phyloP scores from a whole-genome alignment of 345 rosid species.

The Capsella bursapastoris region DNA sequence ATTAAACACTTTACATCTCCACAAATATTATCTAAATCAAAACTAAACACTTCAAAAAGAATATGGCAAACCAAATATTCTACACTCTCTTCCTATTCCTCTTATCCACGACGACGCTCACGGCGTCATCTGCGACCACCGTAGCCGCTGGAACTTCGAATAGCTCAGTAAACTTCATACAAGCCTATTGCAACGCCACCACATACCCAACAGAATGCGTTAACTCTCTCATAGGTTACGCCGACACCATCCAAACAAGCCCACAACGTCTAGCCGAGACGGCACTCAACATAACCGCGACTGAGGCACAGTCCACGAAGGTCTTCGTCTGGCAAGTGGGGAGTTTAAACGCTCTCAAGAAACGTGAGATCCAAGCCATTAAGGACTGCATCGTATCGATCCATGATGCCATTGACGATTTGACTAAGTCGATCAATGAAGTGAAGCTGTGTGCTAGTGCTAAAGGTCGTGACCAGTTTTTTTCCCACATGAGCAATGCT shows the following conservation, averaged over 20 bases:
- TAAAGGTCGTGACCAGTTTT: slow-evolving; percentile 60
- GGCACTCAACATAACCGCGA: slow-evolving; percentile 68
- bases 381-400: slow-evolving; percentile 72
- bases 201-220: slow-evolving; percentile 68
- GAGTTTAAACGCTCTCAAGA: slow-evolving; percentile 56
- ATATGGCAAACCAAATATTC: slow-evolving; percentile 30
- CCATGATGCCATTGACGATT: slow-evolving; percentile 70
- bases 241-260: slow-evolving; percentile 61
- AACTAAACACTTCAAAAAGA: not conserved
- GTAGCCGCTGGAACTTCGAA: slow-evolving; percentile 23
- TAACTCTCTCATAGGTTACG: slow-evolving; percentile 60
- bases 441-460: slow-evolving; percentile 54
- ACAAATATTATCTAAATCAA: not conserved
- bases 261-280: slow-evolving; percentile 69
- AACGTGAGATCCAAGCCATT: slow-evolving; percentile 63
- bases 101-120: not conserved
- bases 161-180: slow-evolving; percentile 53
- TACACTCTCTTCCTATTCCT: slow-evolving; percentile 28
- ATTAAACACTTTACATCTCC: too few relatives aligned
- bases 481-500: slow-evolving; percentile 79
- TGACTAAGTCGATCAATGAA: slow-evolving; percentile 63
- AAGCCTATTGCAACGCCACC: slow-evolving; percentile 65
- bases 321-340: slow-evolving; percentile 49
- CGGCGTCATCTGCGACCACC: not conserved
- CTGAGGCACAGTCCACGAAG: slow-evolving; percentile 55